Conservation (phyloP, 305 asterid genomes). For the Fraxinus nigra region DNA sequence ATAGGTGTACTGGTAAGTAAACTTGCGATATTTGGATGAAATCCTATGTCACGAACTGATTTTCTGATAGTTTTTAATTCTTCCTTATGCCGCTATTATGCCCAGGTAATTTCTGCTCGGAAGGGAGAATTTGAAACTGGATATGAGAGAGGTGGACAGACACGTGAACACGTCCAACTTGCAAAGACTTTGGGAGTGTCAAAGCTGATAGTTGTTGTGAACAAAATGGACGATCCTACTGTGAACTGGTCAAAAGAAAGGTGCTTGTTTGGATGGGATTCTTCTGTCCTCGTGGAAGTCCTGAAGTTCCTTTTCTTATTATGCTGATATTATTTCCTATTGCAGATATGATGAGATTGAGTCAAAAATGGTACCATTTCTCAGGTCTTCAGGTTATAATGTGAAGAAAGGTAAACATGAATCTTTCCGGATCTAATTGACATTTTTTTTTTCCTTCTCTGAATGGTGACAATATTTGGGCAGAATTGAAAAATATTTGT, state of each 20-base stretch:
- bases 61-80: background rate
- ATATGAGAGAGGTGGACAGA: conserved; percentile 98
- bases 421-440: background rate
- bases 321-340: conserved; percentile 9
- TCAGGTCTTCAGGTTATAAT: conserved; percentile 81
- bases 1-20: conserved; percentile 79
- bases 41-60: background rate
- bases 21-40: background rate
- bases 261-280: conserved; percentile 29
- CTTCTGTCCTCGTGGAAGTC: background rate
- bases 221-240: conserved; percentile 98
- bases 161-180: conserved; percentile 97
- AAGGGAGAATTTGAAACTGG: conserved; percentile 98
- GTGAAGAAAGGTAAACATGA: conserved; percentile 75
- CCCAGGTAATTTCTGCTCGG: conserved; percentile 90
- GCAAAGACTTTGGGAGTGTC: conserved; percentile 96
- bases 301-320: conserved; percentile 13
- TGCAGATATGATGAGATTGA: conserved; percentile 89
- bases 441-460: background rate
- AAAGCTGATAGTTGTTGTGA: conserved; percentile 86
- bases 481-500: background rate
- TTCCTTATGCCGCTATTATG: background rate
- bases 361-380: conserved; percentile 66
- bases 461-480: background rate
- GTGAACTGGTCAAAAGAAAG: conserved; percentile 96